Evolutionary conservation across 2,329 filamentous ascomycete species (phyloP), one percentile per base, ranked within the genome.

Genomic region (Ilyonectria robusta): DNA sequence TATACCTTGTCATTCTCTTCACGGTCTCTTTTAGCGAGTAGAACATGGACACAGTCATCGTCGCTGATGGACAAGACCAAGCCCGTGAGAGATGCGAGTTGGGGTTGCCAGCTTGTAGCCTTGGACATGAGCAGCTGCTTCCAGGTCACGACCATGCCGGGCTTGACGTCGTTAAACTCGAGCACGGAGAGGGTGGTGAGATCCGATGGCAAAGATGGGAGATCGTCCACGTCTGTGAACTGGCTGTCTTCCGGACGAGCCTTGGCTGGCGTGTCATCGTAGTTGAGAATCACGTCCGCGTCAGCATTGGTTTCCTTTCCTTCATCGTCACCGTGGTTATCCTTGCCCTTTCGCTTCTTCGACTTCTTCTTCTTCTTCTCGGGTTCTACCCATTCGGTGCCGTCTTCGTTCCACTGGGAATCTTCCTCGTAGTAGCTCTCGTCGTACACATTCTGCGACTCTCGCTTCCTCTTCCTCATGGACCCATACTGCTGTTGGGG

Each of bases 11-110:
- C 83, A 59, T 86, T 87, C 6, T 85, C 80, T 13, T 86, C 80
- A 54, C 91, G 83, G 75, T 97, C 93, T 31, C 93, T 88, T 68
- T 86, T 86, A 2, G 94, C 93, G 3, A 97, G 85, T 11, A 86
- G 84, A 5, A 97, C 81, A 23, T 86, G 83, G 17, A 97, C 77
- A 0, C 77, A 68, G 1, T 76, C 81, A 4, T 88, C 84, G 1
- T 88, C 86, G 21, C 84, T 81, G 0, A 89, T 79, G 1, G 85
- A 82, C n/a, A 89, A 83, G 6, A 94, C 82, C 31, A 92, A 79
- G 0, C 90, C 94, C 0, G 93, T 94, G 63, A 92, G 88, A 1
- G 86, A 82, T 3, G 85, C 85, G 11, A 93, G 79, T 66, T 88
- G 84, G 0, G 93, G 93, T 68, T 91, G 85, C 91, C 91, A 92